Evolutionary conservation across 768 basidiomycete species (phyloP).

Genomic region (Trametes elegans): DNA sequence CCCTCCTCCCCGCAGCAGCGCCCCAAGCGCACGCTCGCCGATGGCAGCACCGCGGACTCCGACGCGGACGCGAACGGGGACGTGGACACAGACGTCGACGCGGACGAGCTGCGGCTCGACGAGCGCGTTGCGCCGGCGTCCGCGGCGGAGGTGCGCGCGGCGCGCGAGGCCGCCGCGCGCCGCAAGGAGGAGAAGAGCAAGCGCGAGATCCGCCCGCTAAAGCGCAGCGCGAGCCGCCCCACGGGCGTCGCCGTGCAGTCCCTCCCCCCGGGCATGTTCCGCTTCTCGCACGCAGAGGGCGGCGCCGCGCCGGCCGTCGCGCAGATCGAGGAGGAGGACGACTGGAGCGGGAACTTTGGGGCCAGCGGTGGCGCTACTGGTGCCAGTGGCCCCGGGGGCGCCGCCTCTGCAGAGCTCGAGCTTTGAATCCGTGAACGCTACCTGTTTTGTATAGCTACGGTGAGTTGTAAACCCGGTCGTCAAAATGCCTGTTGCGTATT

Average conservation of each 20-base stretch:
- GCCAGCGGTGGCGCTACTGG: neutral
- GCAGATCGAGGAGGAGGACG: conserved; percentile 16
- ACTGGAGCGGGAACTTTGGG: conserved; percentile 21
- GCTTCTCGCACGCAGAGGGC: conserved; percentile 13
- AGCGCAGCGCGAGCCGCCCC: conserved; percentile 14
- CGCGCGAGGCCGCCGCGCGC: conserved; percentile 1
- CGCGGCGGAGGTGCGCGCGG: neutral
- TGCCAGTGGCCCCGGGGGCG: too few relatives aligned
- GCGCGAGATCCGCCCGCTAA: conserved; percentile 20
- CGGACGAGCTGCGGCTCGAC: conserved; percentile 9
- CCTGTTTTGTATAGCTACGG: neutral
- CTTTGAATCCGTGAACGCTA: neutral
- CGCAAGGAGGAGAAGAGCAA: conserved; percentile 17
- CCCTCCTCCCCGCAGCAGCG: conserved; percentile 14
- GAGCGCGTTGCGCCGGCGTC: neutral
- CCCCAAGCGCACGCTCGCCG: conserved; percentile 16
- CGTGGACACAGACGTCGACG: conserved; percentile 14
- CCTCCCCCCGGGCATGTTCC: conserved; percentile 17
- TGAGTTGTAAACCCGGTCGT: neutral
- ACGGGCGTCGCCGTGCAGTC: conserved; percentile 14
- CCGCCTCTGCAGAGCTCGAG: conserved; percentile 9
- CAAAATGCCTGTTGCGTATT: too few relatives aligned
- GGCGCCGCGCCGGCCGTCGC: neutral
- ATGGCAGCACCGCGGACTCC: too few relatives aligned
- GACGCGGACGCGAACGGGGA: conserved; percentile 13